These are phyloP conservation scores for Nephelium lappaceum DNA, from an alignment of 345 rosid species.

Conservation along the genomic window DNA sequence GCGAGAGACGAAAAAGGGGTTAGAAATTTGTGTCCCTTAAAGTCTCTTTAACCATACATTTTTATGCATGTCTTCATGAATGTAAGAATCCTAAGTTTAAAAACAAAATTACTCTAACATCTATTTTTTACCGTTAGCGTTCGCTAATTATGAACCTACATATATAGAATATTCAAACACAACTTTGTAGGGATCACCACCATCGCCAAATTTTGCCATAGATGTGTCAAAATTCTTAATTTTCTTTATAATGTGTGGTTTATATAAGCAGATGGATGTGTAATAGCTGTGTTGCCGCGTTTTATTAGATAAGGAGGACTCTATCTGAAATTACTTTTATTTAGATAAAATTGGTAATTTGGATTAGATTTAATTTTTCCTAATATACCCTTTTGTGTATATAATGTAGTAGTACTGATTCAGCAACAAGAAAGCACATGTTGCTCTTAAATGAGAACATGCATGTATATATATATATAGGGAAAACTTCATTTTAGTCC, in stretches of 20 bases:
- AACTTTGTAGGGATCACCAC: neutral
- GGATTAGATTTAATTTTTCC: neutral
- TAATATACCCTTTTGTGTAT: neutral
- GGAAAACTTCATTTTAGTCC: too few species aligned
- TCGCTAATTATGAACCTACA: neutral
- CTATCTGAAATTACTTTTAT: too few species aligned
- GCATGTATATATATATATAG: too few species aligned
- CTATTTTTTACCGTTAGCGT: constrained; percentile 23
- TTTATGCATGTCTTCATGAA: constrained; percentile 31
- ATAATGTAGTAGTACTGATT: neutral
- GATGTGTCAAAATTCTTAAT: neutral
- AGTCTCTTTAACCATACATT: constrained; percentile 36
- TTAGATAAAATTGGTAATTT: neutral
- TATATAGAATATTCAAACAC: neutral
- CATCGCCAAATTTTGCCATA: neutral
- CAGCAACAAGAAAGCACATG: neutral
- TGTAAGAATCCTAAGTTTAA: constrained; percentile 47
- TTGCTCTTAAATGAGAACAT: neutral
- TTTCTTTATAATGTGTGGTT: neutral
- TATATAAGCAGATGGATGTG: neutral
- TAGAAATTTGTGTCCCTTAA: constrained; percentile 51
- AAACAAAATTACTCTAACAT: neutral
- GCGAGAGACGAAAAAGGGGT: constrained; percentile 36
- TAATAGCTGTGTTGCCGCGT: neutral
- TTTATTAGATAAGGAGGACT: too few species aligned